Evolutionary conservation across 2,329 filamentous ascomycete genomes (phyloP), one percentile per base, ranked within the genome.

Genomic region (Trichophyton verrucosum): DNA sequence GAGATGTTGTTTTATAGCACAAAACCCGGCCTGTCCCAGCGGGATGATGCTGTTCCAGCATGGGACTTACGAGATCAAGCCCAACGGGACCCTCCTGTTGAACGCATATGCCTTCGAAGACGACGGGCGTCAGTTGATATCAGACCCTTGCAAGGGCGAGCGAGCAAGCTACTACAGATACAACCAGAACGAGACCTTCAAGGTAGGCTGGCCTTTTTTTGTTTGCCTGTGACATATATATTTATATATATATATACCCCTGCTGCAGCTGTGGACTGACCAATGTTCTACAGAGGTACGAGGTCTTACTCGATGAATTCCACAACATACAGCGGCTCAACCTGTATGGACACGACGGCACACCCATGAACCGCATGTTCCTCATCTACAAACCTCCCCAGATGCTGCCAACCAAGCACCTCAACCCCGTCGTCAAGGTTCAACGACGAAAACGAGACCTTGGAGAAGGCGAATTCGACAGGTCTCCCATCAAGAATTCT

Each of bases 21-120:
- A 74, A 55, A 75, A 79, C 13, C 86, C 86, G 30, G 72, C 76
- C 62, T 89, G 86, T 67, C 82, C 85, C 1, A 77, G 78, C 60
- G 84, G 81, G 7, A 80, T 88, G 56, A 82, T 89, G 77, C 85
- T 88, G 73, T 89, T 83, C 79, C 86, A 89, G 69, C 86, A 89
- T 69, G 86, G 86, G 47, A 82, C 72, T 60, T 87, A 82, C 69
- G 74, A 75, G 3, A 75, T 83, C 65, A 75, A 78, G 49, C 66
- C 74, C 20, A 81, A 87, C 67, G 83, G 84, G 47, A 83, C 81
- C 3, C 72, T 89, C 24, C 72, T 72, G 4, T 74, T 88, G 57
- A 78, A 73, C 4, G 86, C 86, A 3, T 17, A 24, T 3, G 5
- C 11, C 24, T 82, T 88, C 65, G 76, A 76, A 20, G 80, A 83